phyloP scores from a whole-genome alignment of 2,329 filamentous ascomycete genomes.

The Pseudogymnoascus sp. region DNA sequence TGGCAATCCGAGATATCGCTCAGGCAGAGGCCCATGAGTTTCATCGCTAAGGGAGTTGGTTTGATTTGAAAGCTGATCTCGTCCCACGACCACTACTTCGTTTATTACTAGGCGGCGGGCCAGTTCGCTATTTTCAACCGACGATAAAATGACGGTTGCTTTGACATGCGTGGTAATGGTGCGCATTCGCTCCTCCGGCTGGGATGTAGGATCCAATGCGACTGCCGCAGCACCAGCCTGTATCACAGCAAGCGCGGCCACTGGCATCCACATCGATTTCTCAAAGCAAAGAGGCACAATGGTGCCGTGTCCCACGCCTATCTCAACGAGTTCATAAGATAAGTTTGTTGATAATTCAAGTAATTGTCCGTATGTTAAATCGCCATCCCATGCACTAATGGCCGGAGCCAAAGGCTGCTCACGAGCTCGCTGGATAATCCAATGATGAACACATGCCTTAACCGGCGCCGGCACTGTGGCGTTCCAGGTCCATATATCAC shows the following conservation, averaged over 20 bases:
- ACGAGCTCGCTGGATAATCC: constrained; percentile 7
- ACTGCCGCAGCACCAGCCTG: constrained; percentile 29
- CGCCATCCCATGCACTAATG: constrained; percentile 12
- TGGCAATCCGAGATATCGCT: neutral
- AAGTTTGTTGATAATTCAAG: constrained; percentile 5
- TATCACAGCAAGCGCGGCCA: constrained; percentile 28
- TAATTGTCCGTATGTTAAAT: constrained; percentile 13
- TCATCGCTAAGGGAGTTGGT: neutral
- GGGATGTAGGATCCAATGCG: constrained; percentile 29
- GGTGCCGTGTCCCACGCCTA: constrained; percentile 3
- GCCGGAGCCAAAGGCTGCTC: constrained; percentile 12
- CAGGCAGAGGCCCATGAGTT: neutral
- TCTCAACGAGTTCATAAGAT: constrained; percentile 1
- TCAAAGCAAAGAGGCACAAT: constrained; percentile 29
- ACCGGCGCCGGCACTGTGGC: neutral
- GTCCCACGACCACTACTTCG: neutral
- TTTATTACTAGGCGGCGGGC: neutral
- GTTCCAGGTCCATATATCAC: constrained; percentile 8
- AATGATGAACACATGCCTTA: constrained; percentile 10
- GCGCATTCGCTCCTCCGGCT: constrained; percentile 21
- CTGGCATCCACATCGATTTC: constrained; percentile 27
- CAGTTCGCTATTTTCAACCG: neutral
- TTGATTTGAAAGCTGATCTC: neutral
- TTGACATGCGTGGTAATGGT: neutral
- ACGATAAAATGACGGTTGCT: constrained; percentile 2